A percentile compares a stretch with the other conserved stretches of the same genome.
Conservation (phyloP, 306 rosid species). For the Macrotyloma uniflorum region DNA sequence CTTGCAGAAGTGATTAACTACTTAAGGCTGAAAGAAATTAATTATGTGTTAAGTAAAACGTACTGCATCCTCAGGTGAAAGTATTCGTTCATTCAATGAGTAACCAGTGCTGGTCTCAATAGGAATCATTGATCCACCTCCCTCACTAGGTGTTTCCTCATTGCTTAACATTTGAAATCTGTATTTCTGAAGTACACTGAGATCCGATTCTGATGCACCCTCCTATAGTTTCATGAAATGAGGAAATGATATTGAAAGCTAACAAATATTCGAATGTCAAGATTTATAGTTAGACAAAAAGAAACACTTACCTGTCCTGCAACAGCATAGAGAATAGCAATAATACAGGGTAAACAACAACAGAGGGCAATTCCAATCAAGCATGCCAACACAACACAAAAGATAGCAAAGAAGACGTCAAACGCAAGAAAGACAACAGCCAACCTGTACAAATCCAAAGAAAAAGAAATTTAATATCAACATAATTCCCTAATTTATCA, state of each 20-base stretch:
- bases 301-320: slow-evolving; percentile 81
- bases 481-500: not conserved
- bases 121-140: slow-evolving; percentile 86
- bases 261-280: not conserved
- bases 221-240: slow-evolving; percentile 54
- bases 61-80: slow-evolving; percentile 88
- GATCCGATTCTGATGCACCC: slow-evolving; percentile 96
- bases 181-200: slow-evolving; percentile 69
- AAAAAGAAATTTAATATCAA: slow-evolving; percentile 30
- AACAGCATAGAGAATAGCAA: slow-evolving; percentile 87
- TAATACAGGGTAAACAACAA: slow-evolving; percentile 96
- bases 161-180: slow-evolving; percentile 50
- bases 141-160: slow-evolving; percentile 60
- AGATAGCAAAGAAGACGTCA: slow-evolving; percentile 94
- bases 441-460: slow-evolving; percentile 68
- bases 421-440: slow-evolving; percentile 91
- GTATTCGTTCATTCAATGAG: slow-evolving; percentile 60
- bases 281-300: not conserved
- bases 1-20: slow-evolving; percentile 2
- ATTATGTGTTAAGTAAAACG: slow-evolving; percentile 26
- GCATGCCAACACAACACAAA: slow-evolving; percentile 96
- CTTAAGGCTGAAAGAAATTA: not conserved
- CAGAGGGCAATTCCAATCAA: slow-evolving; percentile 94
- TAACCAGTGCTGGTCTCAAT: slow-evolving; percentile 56
- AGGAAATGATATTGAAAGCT: slow-evolving; percentile 27